Evolutionary conservation across 495 filamentous ascomycete species (phyloP), one percentile per base, ranked within the genome.

Genomic region (Penicillium cinerascens): DNA sequence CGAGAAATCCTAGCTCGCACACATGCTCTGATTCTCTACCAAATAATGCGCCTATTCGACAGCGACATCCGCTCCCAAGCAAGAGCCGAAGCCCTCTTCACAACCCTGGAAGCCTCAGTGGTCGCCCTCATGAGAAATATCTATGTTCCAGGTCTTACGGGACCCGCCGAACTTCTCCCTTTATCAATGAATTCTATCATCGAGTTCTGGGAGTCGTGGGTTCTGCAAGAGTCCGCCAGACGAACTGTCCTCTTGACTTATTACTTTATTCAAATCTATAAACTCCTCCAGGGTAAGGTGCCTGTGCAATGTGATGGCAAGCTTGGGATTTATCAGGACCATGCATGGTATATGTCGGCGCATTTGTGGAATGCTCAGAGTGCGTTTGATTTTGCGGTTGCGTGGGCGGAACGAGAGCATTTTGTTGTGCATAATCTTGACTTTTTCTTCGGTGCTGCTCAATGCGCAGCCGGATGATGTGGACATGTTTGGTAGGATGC

Each of bases 11-110:
- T 74, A 15, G 67, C 71, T 6, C 60, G 57, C 39, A 46, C 66
- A 18, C 65, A 74, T 27, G 55, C 73, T 51, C 46, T 77, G 48
- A 54, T 75, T 52, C 27, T 70, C 37, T 60, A 69, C 42, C 55
- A 64, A 49, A 71, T 83, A 42, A 79, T 84, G 52, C 70, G 76
- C 10, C 66, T 86, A 16, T 82, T 82, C 54, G 80, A 84, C 56
- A 78, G 77, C 23, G 76, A 82, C 56, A 72, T 83, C 42, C 69
- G 75, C 27, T 70, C 73, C 41, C 71, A 74, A 6, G 66, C 70
- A 2, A 58, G 73, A 20, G 75, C 78, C 17, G 79, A 82, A 47
- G 42, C 58, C 17, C 58, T 74, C 16, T 75, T 79, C 16, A 61
- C 72, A 0, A 69, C 70, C 17, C 64, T 84, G 10, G 58, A 65